Evolutionary conservation across 805 yeast genomes (phyloP), one percentile per base, ranked within the genome.

Genomic region (Saccharomycopsis fibuligera): DNA sequence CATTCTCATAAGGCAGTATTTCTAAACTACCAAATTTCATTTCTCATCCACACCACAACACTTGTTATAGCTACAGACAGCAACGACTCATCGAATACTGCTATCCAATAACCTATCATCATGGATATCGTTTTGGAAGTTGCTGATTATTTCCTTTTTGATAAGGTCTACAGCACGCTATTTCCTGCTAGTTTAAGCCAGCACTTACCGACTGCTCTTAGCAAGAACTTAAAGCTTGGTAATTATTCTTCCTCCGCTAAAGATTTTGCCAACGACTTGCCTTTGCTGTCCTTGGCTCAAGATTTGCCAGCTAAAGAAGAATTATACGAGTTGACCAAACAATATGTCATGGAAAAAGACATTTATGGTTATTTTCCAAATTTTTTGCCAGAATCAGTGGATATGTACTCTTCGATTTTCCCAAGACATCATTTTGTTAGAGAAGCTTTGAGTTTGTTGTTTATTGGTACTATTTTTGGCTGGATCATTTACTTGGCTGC

Each of bases 101-200:
- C n/a, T n/a, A n/a, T n/a, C n/a, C n/a, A n/a, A n/a, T n/a, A n/a
- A n/a, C n/a, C n/a, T n/a, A n/a, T n/a, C n/a, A n/a, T n/a, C n/a
- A 91, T 93, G 99, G 99, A 93, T 83, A 70, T 93, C 60, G 89
- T 88, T 22, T 74, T 93, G 45, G 99, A 93, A 65, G 69, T 79
- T 22, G 67, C 72, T 41, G 99, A 93, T 67, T 73, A 86, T 42
- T 86, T 68, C 58, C 59, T 79, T 25, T 76, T 91, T 44, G 99
- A 93, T 68, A 73, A 70, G 62, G 68, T 78, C 16, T 91, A 89
- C 59, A 86, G 97, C 27, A 68, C 68, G 36, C 53, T 78, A 2
- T 68, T 87, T 41, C 96, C 96, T 14, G 69, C 73, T 6, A 66
- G 78, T 8, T 63, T 81, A 39, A 66, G 71, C 16, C 60, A 60